A percentile compares a stretch with the other conserved stretches of the same genome.
Conservation (phyloP, 1,284 basidiomycete species). For the Thecaphora frezii region DNA sequence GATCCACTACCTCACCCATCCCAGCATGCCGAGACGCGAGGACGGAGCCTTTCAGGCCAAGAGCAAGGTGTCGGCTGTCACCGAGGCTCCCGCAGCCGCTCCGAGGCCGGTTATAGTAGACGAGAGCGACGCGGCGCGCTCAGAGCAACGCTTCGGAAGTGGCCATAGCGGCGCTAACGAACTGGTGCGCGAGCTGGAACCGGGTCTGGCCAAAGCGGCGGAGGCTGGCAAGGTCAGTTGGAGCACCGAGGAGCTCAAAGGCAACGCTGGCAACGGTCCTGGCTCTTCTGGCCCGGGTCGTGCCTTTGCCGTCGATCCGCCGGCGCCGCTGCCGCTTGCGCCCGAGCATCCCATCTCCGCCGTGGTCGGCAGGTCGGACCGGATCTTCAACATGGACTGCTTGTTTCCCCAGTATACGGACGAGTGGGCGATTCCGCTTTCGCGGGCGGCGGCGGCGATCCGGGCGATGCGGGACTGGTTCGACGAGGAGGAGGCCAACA, state of each 20-base stretch:
- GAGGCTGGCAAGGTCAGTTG: background rate
- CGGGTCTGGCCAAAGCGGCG: background rate
- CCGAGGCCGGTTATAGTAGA: constrained; percentile 35
- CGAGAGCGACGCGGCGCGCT: background rate
- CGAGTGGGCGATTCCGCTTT: constrained; percentile 87
- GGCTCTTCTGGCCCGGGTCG: constrained; percentile 1
- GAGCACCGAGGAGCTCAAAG: constrained; percentile 2
- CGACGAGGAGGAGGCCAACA: constrained; percentile 66
- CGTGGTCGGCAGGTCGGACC: constrained; percentile 44
- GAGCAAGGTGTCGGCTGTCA: constrained; percentile 13
- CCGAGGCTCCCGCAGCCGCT: constrained; percentile 53
- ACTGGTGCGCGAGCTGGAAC: background rate
- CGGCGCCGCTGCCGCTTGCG: constrained; percentile 21
- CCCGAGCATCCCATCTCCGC: constrained; percentile 22
- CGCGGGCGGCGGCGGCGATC: constrained; percentile 67
- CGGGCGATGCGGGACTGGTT: constrained; percentile 76
- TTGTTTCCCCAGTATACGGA: constrained; percentile 56
- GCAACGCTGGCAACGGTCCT: no score
- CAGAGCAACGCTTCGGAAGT: constrained; percentile 1
- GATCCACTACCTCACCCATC: constrained; percentile 37
- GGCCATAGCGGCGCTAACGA: background rate
- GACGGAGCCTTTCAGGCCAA: background rate
- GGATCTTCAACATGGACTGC: constrained; percentile 59
- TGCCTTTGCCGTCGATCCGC: constrained; percentile 22
- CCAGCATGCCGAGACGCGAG: constrained; percentile 14